These are phyloP conservation scores for Botrytis byssoidea DNA, from an alignment of 2,329 filamentous ascomycete genomes.

Conservation along the genomic window DNA sequence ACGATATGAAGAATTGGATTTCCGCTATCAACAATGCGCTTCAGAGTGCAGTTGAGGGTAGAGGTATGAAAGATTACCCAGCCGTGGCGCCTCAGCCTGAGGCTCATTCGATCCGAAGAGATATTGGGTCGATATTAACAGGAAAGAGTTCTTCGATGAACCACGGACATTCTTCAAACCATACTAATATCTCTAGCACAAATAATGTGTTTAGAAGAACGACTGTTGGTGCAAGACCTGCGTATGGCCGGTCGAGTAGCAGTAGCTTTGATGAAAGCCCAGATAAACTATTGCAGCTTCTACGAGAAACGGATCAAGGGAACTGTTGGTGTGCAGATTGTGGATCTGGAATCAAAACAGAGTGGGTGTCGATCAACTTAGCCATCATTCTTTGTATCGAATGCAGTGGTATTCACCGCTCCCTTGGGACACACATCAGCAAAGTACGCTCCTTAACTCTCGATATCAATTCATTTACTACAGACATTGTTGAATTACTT, in stretches of 20 bases:
- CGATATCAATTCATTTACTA: constrained; percentile 93
- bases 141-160: constrained; percentile 79
- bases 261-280: constrained; percentile 78
- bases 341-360: constrained; percentile 84
- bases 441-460: constrained; percentile 94
- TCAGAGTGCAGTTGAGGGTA: constrained; percentile 90
- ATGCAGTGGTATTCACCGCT: constrained; percentile 95
- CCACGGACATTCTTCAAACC: constrained; percentile 47
- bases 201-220: constrained; percentile 76
- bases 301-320: constrained; percentile 86
- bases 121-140: constrained; percentile 89
- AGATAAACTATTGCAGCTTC: constrained; percentile 79
- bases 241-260: constrained; percentile 65
- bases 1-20: constrained; percentile 98
- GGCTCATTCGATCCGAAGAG: constrained; percentile 63
- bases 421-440: constrained; percentile 93
- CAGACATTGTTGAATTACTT: constrained; percentile 92
- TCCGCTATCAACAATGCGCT: constrained; percentile 93
- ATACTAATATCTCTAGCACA: constrained; percentile 36
- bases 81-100: constrained; percentile 41
- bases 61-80: constrained; percentile 58
- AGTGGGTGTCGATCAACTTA: constrained; percentile 98
- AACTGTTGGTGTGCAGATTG: constrained; percentile 96
- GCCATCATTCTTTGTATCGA: constrained; percentile 97
- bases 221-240: constrained; percentile 85